Conservation (phyloP, 1,139 yeast species). For the Yamadazyma diddensiae region DNA sequence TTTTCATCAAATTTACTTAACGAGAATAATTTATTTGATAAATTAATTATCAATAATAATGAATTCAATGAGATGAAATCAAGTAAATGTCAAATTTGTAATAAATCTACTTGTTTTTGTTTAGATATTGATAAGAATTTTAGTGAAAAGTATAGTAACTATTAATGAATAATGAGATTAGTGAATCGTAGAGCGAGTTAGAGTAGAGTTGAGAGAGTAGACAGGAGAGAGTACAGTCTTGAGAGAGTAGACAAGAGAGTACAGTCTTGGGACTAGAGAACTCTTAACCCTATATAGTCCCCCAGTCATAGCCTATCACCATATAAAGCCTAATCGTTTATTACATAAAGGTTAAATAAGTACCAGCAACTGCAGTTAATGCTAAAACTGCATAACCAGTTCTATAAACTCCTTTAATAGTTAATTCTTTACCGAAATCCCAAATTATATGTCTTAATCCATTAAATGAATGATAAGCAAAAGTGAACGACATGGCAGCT, state of each 20-base stretch:
- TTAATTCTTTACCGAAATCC: slow-evolving; percentile 81
- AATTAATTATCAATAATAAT: slow-evolving; percentile 8
- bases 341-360: slow-evolving; percentile 50
- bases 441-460: slow-evolving; percentile 92
- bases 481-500: slow-evolving; percentile 73
- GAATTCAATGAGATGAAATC: slow-evolving; percentile 5
- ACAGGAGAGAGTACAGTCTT: too few relatives aligned
- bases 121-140: slow-evolving; percentile 10
- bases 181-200: too few relatives aligned
- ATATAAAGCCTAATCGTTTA: too few relatives aligned
- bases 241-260: too few relatives aligned
- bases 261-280: too few relatives aligned
- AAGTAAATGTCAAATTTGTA: slow-evolving; percentile 9
- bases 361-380: slow-evolving; percentile 62
- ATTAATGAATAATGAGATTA: too few relatives aligned
- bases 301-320: too few relatives aligned
- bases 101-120: slow-evolving; percentile 12
- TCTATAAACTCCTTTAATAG: slow-evolving; percentile 83
- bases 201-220: too few relatives aligned
- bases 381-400: slow-evolving; percentile 87
- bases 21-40: slow-evolving; percentile 12
- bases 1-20: slow-evolving; percentile 7
- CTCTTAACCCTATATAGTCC: too few relatives aligned
- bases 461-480: slow-evolving; percentile 80
- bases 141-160: slow-evolving; percentile 2